These are phyloP conservation scores for Simplicillium aogashimaense DNA, from an alignment of 2,329 filamentous ascomycete species.

Conservation along the genomic window DNA sequence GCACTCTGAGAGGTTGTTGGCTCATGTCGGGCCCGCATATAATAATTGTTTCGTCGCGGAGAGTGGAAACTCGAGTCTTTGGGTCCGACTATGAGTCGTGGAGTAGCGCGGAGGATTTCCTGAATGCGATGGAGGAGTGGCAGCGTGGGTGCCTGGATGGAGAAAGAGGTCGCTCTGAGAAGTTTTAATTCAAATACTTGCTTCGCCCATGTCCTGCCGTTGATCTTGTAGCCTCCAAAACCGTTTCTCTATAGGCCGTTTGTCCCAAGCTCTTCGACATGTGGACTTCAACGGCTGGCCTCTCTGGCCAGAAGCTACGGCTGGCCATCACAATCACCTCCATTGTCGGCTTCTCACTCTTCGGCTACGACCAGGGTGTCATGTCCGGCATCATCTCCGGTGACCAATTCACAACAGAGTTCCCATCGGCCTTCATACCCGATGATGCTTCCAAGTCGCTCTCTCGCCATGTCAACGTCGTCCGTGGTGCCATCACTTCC, in stretches of 20 bases:
- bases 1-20: background rate
- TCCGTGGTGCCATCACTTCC: constrained; percentile 37
- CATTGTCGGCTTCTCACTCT: constrained; percentile 53
- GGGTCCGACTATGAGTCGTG: too few relatives aligned
- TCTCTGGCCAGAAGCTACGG: constrained; percentile 46
- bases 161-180: too few relatives aligned
- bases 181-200: too few relatives aligned
- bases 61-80: too few relatives aligned
- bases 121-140: too few relatives aligned
- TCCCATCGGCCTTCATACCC: constrained; percentile 24
- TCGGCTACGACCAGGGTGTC: constrained; percentile 46
- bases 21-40: too few relatives aligned
- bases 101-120: too few relatives aligned
- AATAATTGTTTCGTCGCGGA: too few relatives aligned
- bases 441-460: background rate
- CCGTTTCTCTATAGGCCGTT: too few relatives aligned
- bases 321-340: constrained; percentile 51
- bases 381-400: constrained; percentile 46
- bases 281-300: constrained; percentile 44
- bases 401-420: constrained; percentile 36
- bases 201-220: too few relatives aligned
- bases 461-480: constrained; percentile 24
- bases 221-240: too few relatives aligned
- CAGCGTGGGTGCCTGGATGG: too few relatives aligned
- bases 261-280: constrained; percentile 19